Percentiles rank a stretch among this genome's conserved stretches.
These are phyloP conservation scores for Aspergillus hortae DNA, from an alignment of 2,329 filamentous ascomycete genomes.

Conservation along the genomic window DNA sequence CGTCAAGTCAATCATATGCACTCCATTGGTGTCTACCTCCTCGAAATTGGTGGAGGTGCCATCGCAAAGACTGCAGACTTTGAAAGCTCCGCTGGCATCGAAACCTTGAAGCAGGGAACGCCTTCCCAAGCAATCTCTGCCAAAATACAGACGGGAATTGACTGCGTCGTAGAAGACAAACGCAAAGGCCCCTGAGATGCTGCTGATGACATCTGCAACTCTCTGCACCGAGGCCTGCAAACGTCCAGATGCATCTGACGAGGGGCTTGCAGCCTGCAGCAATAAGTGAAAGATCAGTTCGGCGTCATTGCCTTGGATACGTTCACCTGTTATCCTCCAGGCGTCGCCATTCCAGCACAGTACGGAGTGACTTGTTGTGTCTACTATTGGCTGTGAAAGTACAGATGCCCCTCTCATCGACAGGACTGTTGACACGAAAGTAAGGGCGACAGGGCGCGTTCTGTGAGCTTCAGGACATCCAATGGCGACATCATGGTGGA, in stretches of 20 bases:
- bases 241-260: constrained; percentile 1
- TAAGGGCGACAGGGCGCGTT: constrained; percentile 44
- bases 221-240: constrained; percentile 21
- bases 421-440: constrained; percentile 81
- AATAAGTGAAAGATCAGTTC: constrained; percentile 64
- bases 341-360: constrained; percentile 98
- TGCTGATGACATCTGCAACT: constrained; percentile 50
- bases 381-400: constrained; percentile 68
- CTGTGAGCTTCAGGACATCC: constrained; percentile 13
- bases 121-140: constrained; percentile 80
- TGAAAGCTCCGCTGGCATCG: constrained; percentile 50
- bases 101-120: constrained; percentile 67
- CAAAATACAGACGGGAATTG: constrained; percentile 67
- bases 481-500: constrained; percentile 19
- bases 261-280: constrained; percentile 35
- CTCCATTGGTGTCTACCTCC: constrained; percentile 81
- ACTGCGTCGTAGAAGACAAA: constrained; percentile 75
- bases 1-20: constrained; percentile 65
- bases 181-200: constrained; percentile 78
- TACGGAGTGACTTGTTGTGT: constrained; percentile 56
- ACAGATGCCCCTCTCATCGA: constrained; percentile 74
- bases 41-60: constrained; percentile 55
- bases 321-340: constrained; percentile 65
- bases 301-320: constrained; percentile 72
- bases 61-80: constrained; percentile 69